A percentile compares a stretch with the other conserved stretches of the same genome.
Evolutionary conservation across 805 yeast genomes (phyloP).

Genomic region (Starmerella geochares): DNA sequence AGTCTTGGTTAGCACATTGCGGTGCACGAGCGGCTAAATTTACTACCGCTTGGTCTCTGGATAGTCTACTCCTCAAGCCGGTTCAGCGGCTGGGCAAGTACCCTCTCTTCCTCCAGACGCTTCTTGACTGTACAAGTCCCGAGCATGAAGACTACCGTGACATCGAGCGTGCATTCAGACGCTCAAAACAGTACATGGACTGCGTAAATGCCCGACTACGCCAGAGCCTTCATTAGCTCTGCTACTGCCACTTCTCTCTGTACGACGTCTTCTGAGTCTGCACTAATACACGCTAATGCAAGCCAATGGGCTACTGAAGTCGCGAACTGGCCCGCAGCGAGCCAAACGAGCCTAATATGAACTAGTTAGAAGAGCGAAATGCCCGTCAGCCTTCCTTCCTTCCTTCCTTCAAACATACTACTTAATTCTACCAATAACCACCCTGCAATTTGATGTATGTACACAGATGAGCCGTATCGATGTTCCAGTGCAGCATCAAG

Average conservation of each 20-base stretch:
- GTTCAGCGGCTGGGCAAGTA: constrained; percentile 39
- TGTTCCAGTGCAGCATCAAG: no score
- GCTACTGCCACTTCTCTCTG: neutral
- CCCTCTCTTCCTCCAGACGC: constrained; percentile 32
- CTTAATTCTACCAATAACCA: no score
- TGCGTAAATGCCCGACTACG: constrained; percentile 20
- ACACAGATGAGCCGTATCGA: no score
- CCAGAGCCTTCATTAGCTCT: neutral
- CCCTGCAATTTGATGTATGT: no score
- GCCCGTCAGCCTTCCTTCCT: no score
- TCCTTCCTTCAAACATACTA: no score
- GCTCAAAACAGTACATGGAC: constrained; percentile 21
- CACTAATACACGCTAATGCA: neutral
- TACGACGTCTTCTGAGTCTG: neutral
- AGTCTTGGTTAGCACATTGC: constrained; percentile 32
- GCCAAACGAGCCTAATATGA: no score
- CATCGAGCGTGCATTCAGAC: constrained; percentile 22
- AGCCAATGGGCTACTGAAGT: no score
- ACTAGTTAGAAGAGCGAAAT: no score
- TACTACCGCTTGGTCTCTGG: constrained; percentile 36
- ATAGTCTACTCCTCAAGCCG: constrained; percentile 37
- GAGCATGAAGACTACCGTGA: constrained; percentile 40
- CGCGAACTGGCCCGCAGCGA: no score
- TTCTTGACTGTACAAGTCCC: constrained; percentile 29
- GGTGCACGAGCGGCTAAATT: constrained; percentile 24